These are phyloP conservation scores for Teratosphaeria zuluensis DNA, from an alignment of 2,329 filamentous ascomycete genomes.

Conservation along the genomic window DNA sequence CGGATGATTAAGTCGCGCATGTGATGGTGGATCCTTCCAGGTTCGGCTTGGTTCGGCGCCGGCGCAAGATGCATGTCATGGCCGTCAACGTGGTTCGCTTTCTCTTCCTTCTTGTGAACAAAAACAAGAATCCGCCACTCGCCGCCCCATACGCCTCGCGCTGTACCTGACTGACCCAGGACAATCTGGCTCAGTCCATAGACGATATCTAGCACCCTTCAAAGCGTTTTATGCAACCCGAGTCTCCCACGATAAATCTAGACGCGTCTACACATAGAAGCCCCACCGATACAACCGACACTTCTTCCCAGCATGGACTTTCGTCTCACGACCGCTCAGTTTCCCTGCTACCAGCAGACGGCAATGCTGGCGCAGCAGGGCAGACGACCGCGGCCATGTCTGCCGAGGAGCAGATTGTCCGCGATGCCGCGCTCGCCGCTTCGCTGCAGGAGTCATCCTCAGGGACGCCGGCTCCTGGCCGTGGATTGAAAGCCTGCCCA, in stretches of 20 bases:
- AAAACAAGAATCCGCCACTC: not conserved
- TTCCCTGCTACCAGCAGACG: conserved; percentile 31
- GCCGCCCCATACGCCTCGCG: conserved; percentile 1
- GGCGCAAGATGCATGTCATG: too few relatives aligned
- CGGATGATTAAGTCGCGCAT: not conserved
- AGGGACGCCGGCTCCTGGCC: conserved; percentile 3
- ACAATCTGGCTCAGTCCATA: conserved; percentile 47
- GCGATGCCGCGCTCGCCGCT: conserved; percentile 18
- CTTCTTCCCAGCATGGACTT: conserved; percentile 51
- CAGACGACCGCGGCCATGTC: conserved; percentile 1
- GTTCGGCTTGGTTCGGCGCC: not conserved
- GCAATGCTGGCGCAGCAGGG: conserved; percentile 22
- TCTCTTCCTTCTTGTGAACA: not conserved
- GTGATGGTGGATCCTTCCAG: not conserved
- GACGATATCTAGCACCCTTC: conserved; percentile 21
- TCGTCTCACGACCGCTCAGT: conserved; percentile 36
- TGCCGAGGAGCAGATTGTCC: conserved; percentile 16
- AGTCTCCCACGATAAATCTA: conserved; percentile 42
- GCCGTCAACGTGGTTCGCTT: not conserved
- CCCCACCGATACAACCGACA: conserved; percentile 25
- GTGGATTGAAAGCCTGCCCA: conserved; percentile 19
- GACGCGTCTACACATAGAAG: conserved; percentile 32
- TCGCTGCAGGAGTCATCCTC: conserved; percentile 14
- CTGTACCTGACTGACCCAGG: conserved; percentile 40
- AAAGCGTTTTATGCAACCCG: conserved; percentile 57